These are phyloP conservation scores for Puccinia novopanici DNA, from an alignment of 1,284 basidiomycete genomes.

Conservation along the genomic window DNA sequence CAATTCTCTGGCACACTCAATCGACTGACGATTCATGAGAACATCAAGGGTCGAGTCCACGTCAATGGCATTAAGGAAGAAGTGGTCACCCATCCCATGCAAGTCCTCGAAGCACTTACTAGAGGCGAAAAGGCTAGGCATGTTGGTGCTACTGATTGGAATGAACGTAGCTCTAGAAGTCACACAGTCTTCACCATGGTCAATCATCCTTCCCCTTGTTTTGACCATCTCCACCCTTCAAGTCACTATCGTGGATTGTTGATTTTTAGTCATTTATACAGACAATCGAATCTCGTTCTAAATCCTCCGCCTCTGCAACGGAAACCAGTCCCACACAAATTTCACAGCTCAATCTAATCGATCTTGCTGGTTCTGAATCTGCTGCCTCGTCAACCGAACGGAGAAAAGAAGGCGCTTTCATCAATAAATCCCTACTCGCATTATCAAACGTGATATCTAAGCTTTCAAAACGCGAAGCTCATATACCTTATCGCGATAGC, in stretches of 20 bases:
- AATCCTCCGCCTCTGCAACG: conserved; percentile 61
- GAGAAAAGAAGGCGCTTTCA: conserved; percentile 65
- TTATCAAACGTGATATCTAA: conserved; percentile 46
- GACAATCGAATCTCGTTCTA: conserved; percentile 61
- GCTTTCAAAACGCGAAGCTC: conserved; percentile 52
- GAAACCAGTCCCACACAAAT: conserved; percentile 53
- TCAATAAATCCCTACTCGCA: conserved; percentile 63
- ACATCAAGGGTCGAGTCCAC: conserved; percentile 54
- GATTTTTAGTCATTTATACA: conserved; percentile 8
- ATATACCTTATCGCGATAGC: conserved; percentile 66
- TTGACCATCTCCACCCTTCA: neutral
- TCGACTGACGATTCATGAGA: conserved; percentile 45
- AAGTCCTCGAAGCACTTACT: conserved; percentile 63
- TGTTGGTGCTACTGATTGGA: conserved; percentile 66
- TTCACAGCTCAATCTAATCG: conserved; percentile 65
- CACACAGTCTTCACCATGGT: conserved; percentile 66
- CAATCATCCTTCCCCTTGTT: conserved; percentile 51
- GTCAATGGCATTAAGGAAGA: conserved; percentile 71
- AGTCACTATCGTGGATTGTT: too few relatives aligned
- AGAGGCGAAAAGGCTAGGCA: conserved; percentile 63
- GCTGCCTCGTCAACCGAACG: conserved; percentile 64
- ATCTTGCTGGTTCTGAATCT: conserved; percentile 65
- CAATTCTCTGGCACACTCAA: neutral
- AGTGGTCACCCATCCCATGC: conserved; percentile 63
- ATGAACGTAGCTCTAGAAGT: conserved; percentile 63